Evolutionary conservation across 805 yeast genomes (phyloP).

Genomic region (Zygotorulaspora sp.): DNA sequence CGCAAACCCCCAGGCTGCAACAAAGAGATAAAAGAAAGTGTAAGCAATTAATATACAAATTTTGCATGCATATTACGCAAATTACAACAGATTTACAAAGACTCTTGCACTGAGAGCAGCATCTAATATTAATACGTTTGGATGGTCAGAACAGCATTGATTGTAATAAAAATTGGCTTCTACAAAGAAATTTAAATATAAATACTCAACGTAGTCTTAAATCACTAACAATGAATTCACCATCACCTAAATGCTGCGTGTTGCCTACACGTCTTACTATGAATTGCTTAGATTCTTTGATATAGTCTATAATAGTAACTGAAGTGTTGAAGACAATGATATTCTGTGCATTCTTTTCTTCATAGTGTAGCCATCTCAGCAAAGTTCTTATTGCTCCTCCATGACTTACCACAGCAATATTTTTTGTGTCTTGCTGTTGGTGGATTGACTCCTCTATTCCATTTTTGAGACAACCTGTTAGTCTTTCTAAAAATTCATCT

Average conservation of each 20-base stretch:
- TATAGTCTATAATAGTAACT: conserved; percentile 59
- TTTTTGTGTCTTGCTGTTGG: conserved; percentile 33
- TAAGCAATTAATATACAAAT: no score
- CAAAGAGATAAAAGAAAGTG: no score
- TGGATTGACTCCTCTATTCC: conserved; percentile 39
- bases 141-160: neutral
- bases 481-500: conserved; percentile 44
- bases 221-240: conserved; percentile 48
- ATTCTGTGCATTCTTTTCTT: conserved; percentile 39
- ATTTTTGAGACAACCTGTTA: conserved; percentile 43
- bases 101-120: no score
- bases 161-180: neutral
- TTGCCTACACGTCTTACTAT: conserved; percentile 55
- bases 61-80: no score
- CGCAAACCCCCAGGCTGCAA: neutral
- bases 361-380: conserved; percentile 45
- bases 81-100: no score
- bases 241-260: conserved; percentile 60
- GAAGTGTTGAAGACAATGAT: conserved; percentile 73
- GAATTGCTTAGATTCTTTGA: conserved; percentile 39
- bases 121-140: no score
- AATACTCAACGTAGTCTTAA: conserved; percentile 39
- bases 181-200: neutral
- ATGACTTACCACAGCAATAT: conserved; percentile 64
- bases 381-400: conserved; percentile 75